A percentile compares a stretch with the other conserved stretches of the same genome.
Conservation (phyloP, 2,329 filamentous ascomycete species). For the Talaromyces atroroseus region DNA sequence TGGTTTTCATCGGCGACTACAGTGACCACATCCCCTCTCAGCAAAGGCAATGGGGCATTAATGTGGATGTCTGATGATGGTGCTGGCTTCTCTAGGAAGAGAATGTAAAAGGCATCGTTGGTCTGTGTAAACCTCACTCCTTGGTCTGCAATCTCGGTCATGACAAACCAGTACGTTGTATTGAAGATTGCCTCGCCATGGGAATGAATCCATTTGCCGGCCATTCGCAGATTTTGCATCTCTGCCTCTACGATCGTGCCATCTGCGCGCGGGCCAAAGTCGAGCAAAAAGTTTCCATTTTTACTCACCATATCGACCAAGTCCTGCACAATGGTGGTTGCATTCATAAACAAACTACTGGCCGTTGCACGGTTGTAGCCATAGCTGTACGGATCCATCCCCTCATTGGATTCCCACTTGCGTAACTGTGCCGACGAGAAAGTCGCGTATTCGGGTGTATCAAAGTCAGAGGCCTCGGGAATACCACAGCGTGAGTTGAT, state of each 20-base stretch:
- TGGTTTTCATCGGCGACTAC: not conserved
- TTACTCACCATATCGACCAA: conserved; percentile 52
- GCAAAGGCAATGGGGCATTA: conserved; percentile 6
- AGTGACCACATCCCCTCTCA: conserved; percentile 2
- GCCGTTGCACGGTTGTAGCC: conserved; percentile 56
- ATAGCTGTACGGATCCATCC: conserved; percentile 57
- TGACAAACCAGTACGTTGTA: conserved; percentile 49
- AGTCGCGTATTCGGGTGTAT: conserved; percentile 55
- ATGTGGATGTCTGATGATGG: not conserved
- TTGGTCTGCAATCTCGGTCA: conserved; percentile 37
- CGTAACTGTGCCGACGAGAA: conserved; percentile 47
- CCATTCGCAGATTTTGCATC: conserved; percentile 44
- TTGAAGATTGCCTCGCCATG: conserved; percentile 53
- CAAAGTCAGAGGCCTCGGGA: conserved; percentile 47
- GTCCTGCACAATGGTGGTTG: conserved; percentile 42
- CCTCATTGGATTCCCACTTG: conserved; percentile 57
- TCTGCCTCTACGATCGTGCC: conserved; percentile 50
- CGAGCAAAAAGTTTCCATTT: conserved; percentile 53
- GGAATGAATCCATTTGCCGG: conserved; percentile 49
- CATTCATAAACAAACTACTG: conserved; percentile 48
- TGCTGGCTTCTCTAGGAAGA: conserved; percentile 38
- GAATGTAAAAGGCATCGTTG: conserved; percentile 47
- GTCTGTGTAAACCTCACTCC: conserved; percentile 48
- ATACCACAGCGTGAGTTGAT: conserved; percentile 56
- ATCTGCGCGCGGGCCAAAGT: conserved; percentile 53